Base-by-base conservation (phyloP, 108 stramenopile species). In the Skeletonema tropicum region DNA sequence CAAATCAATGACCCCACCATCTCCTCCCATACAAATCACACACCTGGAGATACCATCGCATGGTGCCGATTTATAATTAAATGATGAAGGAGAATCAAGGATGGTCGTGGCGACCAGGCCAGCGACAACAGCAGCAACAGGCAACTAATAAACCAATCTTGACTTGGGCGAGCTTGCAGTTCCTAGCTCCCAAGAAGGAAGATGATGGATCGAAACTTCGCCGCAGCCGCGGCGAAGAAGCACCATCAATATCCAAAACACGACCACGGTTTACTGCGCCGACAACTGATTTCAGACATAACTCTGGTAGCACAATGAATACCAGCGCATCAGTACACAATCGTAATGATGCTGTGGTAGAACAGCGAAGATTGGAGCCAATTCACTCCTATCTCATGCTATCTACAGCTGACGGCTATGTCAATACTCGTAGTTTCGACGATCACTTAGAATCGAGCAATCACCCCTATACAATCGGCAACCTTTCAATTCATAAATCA, bases 371-470 rank as follows among this genome's bases (percentile, higher is more conserved):
- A 25, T 7, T 70, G 57, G 69, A 70, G 25, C 57, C 69, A 2
- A 59, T 70, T n/a, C 57, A 70, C 29, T 70, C 69, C 23, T 70
- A 41, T 38, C 69, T 70, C 39, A 57, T 57, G 57, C 39, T 70
- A 10, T 70, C 69, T 15, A 60, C 57, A 4, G 39, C 59, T 9
- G 57, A 70, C 23, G 57, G 52, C 9, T 23, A 49, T 39, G 14
- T 23, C 13, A 36, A 41, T 39, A 25, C 69, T 8, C 57, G 45
- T 23, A 70, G 57, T 10, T 26, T 70, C 17, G 52, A 55, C 21
- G 39, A 49, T 14, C 69, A 38, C 21, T 38, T 70, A 38, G 57
- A 70, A 59, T 21, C 35, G 19, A 58, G 57, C 21, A 25, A 39
- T 17, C 19, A 58, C 2, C 52, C 52, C 23, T 70, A 70, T 15